These are phyloP conservation scores for Trichoderma sp. DNA, from an alignment of 2,329 filamentous ascomycete species.

Conservation along the genomic window DNA sequence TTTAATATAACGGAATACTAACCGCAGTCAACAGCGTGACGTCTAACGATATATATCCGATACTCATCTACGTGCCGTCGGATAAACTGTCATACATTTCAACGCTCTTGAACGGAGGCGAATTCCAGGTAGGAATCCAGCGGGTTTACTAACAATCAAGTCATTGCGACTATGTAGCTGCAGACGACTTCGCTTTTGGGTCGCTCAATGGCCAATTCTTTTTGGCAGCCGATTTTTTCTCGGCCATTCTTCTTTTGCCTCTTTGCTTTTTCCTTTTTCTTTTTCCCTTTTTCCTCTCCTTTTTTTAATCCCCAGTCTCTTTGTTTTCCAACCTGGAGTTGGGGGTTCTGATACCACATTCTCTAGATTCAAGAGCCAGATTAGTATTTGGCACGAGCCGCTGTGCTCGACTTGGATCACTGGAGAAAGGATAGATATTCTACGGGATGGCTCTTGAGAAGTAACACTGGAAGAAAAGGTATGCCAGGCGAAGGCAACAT, in stretches of 20 bases:
- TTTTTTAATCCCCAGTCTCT: background rate
- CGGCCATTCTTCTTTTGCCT: background rate
- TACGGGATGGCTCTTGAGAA: background rate
- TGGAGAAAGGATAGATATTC: slow-evolving; percentile 3
- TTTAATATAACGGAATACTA: slow-evolving; percentile 12
- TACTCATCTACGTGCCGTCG: background rate
- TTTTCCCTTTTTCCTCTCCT: background rate
- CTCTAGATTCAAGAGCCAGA: background rate
- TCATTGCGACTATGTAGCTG: background rate
- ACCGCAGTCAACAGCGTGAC: slow-evolving; percentile 13
- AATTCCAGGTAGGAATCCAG: slow-evolving; percentile 5
- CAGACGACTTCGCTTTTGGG: background rate
- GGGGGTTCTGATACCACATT: background rate
- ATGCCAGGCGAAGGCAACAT: background rate
- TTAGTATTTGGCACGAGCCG: background rate
- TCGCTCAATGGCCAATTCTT: background rate
- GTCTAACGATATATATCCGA: background rate
- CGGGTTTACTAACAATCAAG: background rate
- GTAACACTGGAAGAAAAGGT: background rate
- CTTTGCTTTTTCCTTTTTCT: background rate
- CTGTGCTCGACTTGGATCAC: background rate
- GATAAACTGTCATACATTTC: background rate
- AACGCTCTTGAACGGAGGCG: background rate
- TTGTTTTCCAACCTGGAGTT: background rate
- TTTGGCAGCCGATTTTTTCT: background rate